phyloP scores from a whole-genome alignment of 768 basidiomycete genomes.

The Pluteus cervinus region DNA sequence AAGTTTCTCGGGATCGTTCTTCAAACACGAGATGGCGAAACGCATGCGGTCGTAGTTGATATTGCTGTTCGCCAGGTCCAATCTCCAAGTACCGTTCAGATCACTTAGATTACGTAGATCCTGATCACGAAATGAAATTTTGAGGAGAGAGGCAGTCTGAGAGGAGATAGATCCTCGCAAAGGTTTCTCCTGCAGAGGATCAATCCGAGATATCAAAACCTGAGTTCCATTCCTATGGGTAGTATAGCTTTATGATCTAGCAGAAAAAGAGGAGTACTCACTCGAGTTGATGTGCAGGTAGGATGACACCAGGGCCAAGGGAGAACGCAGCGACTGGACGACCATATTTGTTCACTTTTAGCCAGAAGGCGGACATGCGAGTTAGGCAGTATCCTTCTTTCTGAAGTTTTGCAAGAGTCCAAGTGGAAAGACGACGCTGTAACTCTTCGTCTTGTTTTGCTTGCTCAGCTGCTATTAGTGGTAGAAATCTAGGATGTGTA shows the following conservation, averaged over 20 bases:
- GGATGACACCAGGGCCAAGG: conserved; percentile 52
- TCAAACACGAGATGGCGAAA: conserved; percentile 51
- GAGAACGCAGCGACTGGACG: conserved; percentile 62
- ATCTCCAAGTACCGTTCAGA: conserved; percentile 51
- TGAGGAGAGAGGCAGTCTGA: conserved; percentile 43
- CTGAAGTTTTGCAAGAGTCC: conserved; percentile 54
- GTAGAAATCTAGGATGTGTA: conserved; percentile 28
- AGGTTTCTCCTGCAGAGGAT: conserved; percentile 54
- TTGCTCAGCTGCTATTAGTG: conserved; percentile 56
- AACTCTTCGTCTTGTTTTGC: conserved; percentile 55
- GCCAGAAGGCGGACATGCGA: conserved; percentile 62
- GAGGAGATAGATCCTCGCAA: conserved; percentile 51
- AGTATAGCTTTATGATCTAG: neutral
- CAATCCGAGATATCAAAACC: conserved; percentile 54
- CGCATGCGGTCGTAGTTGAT: conserved; percentile 67
- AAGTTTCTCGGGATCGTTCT: conserved; percentile 42
- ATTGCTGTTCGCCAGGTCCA: conserved; percentile 69
- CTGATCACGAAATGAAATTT: conserved; percentile 49
- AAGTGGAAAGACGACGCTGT: conserved; percentile 58
- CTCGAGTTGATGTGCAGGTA: conserved; percentile 71
- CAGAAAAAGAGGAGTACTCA: conserved; percentile 29
- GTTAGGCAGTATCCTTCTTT: conserved; percentile 73
- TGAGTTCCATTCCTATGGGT: conserved; percentile 67
- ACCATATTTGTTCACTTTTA: conserved; percentile 56
- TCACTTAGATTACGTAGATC: conserved; percentile 36